Evolutionary conservation across 2,329 filamentous ascomycete species (phyloP), one percentile per base, ranked within the genome.

Genomic region (Ophiocordyceps camponoti-saundersi): DNA sequence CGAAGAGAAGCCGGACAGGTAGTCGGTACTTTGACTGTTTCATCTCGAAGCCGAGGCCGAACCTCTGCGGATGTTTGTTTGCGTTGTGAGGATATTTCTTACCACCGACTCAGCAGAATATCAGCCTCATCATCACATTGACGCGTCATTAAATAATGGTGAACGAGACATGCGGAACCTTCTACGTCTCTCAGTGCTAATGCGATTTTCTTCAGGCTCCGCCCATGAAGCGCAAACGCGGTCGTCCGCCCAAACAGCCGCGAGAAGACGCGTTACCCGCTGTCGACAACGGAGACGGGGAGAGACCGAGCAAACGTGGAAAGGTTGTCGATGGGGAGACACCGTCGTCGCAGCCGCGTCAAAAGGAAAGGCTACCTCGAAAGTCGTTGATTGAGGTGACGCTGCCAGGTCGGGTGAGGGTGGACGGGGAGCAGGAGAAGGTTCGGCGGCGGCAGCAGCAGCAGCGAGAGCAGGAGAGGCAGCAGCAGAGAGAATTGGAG

Each of bases 191-290:
- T 13, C 6, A 36, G 13, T n/a, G n/a, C 12, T 36, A 36, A 36
- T 16, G n/a, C 13, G 13, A 6, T 26, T 8, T 26, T 2, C 13
- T 54, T 36, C 53, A 39, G 15, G 21, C 58, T 46, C 52, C 59
- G 30, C 55, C 55, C 26, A 60, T 59, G 46, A 66, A 65, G 53
- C 67, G 67, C 52, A 70, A 68, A 55, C 67, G 67, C 56, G 65
- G 65, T 47, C 61, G 63, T 40, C 64, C 62, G 13, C 54, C 63
- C 32, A 39, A 34, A 12, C 16, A 39, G 34, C 44, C 26, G 16
- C 53, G 54, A 45, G 51, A 52, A 48, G 54, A 59, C 43, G 52
- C 42, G 48, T 49, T 45, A 23, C 42, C 13, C 12, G 32, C 32
- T 2, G 32, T 36, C 32, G n/a, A 36, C 32, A 16, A 36, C 2